phyloP scores from a whole-genome alignment of 805 yeast species.

The Yamadazyma olivae region DNA sequence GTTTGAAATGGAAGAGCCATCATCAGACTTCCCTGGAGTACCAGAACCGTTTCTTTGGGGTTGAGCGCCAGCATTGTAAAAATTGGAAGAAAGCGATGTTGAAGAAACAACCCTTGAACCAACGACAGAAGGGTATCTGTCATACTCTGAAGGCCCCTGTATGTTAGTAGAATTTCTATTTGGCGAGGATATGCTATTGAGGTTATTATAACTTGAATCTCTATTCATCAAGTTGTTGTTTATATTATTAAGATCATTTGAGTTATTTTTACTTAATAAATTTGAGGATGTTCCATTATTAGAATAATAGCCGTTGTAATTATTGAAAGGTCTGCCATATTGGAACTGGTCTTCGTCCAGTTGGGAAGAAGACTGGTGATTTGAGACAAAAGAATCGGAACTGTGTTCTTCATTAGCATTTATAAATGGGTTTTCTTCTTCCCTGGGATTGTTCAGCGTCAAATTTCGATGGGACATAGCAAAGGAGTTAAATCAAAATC shows the following conservation, averaged over 20 bases:
- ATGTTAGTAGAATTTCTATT: slow-evolving; percentile 15
- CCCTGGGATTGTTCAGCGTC: slow-evolving; percentile 23
- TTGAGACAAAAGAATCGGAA: slow-evolving; percentile 12
- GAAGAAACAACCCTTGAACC: slow-evolving; percentile 58
- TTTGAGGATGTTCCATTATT: slow-evolving; percentile 39
- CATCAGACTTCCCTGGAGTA: slow-evolving; percentile 13
- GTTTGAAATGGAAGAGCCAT: slow-evolving; percentile 19
- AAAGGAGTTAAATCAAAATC: neutral
- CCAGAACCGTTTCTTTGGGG: slow-evolving; percentile 5
- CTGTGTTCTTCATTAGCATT: slow-evolving; percentile 15
- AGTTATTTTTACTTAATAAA: slow-evolving; percentile 22
- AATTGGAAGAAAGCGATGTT: slow-evolving; percentile 25
- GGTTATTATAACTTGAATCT: slow-evolving; percentile 7
- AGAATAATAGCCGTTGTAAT: slow-evolving; percentile 41
- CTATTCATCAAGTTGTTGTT: slow-evolving; percentile 11
- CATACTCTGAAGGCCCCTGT: slow-evolving; percentile 55
- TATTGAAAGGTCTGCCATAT: slow-evolving; percentile 35
- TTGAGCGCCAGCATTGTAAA: slow-evolving; percentile 8
- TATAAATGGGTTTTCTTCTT: slow-evolving; percentile 14
- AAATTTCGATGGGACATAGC: slow-evolving; percentile 27
- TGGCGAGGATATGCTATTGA: slow-evolving; percentile 1
- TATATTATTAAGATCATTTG: slow-evolving; percentile 10
- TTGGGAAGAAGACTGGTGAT: slow-evolving; percentile 13
- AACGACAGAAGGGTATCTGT: slow-evolving; percentile 64
- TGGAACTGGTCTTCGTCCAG: slow-evolving; percentile 17